Evolutionary conservation across 2,329 filamentous ascomycete genomes (phyloP).

Genomic region (Alternaria dauci): DNA sequence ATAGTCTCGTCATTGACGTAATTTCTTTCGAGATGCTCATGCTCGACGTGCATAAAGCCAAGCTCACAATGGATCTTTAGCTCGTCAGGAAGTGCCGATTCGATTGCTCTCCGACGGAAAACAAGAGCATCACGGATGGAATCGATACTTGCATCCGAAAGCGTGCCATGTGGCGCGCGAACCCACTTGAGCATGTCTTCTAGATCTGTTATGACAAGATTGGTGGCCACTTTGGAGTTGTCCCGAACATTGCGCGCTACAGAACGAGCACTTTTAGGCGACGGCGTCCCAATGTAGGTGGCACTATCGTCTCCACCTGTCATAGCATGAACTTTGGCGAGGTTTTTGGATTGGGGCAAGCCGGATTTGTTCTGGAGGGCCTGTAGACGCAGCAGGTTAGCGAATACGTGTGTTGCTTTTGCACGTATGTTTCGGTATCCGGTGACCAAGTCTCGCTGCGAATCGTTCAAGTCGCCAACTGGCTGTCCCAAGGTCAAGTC

Average conservation of each 20-base stretch:
- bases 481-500: background rate
- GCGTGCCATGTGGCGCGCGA: conserved; percentile 23
- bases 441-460: conserved; percentile 33
- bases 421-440: conserved; percentile 37
- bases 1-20: conserved; percentile 51
- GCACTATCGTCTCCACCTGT: conserved; percentile 16
- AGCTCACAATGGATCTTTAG: conserved; percentile 38
- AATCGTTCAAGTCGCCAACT: conserved; percentile 32
- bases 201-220: conserved; percentile 35
- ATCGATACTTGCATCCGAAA: conserved; percentile 27
- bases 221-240: conserved; percentile 29
- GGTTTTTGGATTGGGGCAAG: conserved; percentile 27
- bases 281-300: background rate
- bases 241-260: conserved; percentile 36
- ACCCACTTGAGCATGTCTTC: conserved; percentile 37
- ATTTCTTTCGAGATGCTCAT: conserved; percentile 43
- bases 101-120: conserved; percentile 35
- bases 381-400: conserved; percentile 38
- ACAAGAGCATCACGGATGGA: conserved; percentile 38
- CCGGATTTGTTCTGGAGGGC: conserved; percentile 38
- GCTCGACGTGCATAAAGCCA: conserved; percentile 49
- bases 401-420: conserved; percentile 32
- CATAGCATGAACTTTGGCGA: conserved; percentile 31
- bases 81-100: conserved; percentile 35
- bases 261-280: conserved; percentile 31